A percentile compares a stretch with the other conserved stretches of the same genome.
These are phyloP conservation scores for Solidago caesia DNA, from an alignment of 129 eudicot genomes.

Conservation along the genomic window DNA sequence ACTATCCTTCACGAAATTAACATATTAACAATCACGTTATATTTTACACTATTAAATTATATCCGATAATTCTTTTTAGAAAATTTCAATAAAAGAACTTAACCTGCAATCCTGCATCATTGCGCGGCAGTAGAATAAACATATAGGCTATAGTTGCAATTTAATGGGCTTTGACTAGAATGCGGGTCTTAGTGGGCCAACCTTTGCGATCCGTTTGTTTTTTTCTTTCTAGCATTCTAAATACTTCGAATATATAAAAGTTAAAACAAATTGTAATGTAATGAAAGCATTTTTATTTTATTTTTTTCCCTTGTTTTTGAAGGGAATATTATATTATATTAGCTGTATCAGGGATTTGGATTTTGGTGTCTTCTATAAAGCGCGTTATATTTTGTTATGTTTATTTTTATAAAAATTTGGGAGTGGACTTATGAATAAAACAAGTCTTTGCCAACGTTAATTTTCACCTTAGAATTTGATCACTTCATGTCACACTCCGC, in stretches of 20 bases:
- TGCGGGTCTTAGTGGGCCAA: slow-evolving; percentile 7
- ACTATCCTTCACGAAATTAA: too few relatives aligned
- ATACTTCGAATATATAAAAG: neutral
- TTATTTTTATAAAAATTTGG: neutral
- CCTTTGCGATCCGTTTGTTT: neutral
- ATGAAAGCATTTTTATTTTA: neutral
- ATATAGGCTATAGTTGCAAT: neutral
- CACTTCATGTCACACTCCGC: slow-evolving; percentile 19
- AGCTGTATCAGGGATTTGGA: neutral
- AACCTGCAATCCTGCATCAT: too few relatives aligned
- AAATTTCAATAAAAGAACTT: too few relatives aligned
- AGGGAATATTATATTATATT: neutral
- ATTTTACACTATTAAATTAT: too few relatives aligned
- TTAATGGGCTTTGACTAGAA: neutral
- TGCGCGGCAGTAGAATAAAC: too few relatives aligned
- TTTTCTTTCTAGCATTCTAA: neutral
- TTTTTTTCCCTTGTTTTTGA: neutral
- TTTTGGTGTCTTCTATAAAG: slow-evolving; percentile 21
- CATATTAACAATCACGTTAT: too few relatives aligned
- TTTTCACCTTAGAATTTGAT: slow-evolving; percentile 2
- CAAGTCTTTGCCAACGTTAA: neutral
- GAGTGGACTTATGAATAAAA: slow-evolving; percentile 21
- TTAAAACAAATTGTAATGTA: neutral
- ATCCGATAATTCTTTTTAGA: too few relatives aligned
- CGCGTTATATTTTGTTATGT: slow-evolving; percentile 18